These are phyloP conservation scores for Candida freyschussii DNA, from an alignment of 1,139 yeast genomes.

Conservation along the genomic window DNA sequence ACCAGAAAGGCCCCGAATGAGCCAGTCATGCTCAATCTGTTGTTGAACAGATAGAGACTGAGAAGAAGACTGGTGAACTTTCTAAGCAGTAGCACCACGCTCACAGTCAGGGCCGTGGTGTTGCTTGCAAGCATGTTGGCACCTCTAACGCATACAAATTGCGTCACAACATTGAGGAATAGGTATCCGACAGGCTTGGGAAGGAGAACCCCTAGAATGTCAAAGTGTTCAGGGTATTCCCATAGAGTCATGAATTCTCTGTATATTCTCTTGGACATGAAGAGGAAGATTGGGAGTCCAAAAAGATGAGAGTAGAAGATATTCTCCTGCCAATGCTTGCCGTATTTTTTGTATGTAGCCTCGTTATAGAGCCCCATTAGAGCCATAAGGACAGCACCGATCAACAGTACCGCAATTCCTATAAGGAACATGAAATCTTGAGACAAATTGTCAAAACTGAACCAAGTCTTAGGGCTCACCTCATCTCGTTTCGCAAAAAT, in stretches of 20 bases:
- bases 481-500: conserved; percentile 20
- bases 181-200: conserved; percentile 29
- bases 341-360: conserved; percentile 42
- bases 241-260: conserved; percentile 20
- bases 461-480: not conserved
- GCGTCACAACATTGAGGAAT: conserved; percentile 50
- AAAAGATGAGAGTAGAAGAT: conserved; percentile 58
- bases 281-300: conserved; percentile 50
- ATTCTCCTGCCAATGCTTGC: conserved; percentile 60
- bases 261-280: conserved; percentile 22
- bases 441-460: conserved; percentile 8
- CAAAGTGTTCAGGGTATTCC: conserved; percentile 18
- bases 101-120: conserved; percentile 56
- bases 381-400: conserved; percentile 48
- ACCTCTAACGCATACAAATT: conserved; percentile 61
- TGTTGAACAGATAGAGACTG: conserved; percentile 47
- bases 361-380: conserved; percentile 56
- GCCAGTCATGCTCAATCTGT: conserved; percentile 35
- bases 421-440: conserved; percentile 27
- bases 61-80: conserved; percentile 56
- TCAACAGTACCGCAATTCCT: conserved; percentile 42
- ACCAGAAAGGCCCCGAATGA: conserved; percentile 47
- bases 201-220: conserved; percentile 13
- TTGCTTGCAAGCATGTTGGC: conserved; percentile 58
- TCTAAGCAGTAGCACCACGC: conserved; percentile 54